Conservation (phyloP, 2,329 filamentous ascomycete genomes). For the Thielaviopsis punctulata region DNA sequence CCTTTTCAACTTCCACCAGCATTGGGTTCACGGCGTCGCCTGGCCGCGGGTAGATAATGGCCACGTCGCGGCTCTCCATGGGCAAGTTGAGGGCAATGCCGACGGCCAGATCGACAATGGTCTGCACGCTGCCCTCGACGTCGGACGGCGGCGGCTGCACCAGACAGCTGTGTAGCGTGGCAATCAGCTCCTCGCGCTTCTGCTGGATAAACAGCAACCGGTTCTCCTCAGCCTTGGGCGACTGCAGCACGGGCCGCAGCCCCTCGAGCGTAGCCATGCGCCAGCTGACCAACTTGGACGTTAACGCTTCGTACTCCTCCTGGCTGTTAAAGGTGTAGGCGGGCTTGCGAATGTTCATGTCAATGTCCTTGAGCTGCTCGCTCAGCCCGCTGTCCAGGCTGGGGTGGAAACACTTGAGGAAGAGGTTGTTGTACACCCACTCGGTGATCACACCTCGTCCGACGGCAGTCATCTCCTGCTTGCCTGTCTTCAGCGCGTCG, state of each 20-base stretch:
- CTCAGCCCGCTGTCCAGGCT: slow-evolving; percentile 63
- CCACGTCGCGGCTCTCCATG: slow-evolving; percentile 78
- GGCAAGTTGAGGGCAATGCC: slow-evolving; percentile 75
- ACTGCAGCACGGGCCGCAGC: slow-evolving; percentile 52
- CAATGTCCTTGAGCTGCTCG: slow-evolving; percentile 64
- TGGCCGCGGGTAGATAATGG: slow-evolving; percentile 69
- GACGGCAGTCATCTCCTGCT: slow-evolving; percentile 94
- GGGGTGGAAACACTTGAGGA: slow-evolving; percentile 85
- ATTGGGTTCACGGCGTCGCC: slow-evolving; percentile 51
- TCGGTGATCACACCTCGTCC: slow-evolving; percentile 75
- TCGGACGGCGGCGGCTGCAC: slow-evolving; percentile 61
- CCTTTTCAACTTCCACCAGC: slow-evolving; percentile 78
- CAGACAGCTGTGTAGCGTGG: slow-evolving; percentile 55
- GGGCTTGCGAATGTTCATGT: slow-evolving; percentile 68
- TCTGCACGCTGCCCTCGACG: slow-evolving; percentile 72
- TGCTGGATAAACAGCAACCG: slow-evolving; percentile 51
- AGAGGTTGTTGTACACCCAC: slow-evolving; percentile 83
- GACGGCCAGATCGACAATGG: slow-evolving; percentile 84
- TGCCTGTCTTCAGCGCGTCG: slow-evolving; percentile 71
- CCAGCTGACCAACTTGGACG: slow-evolving; percentile 81
- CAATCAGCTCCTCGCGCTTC: slow-evolving; percentile 50
- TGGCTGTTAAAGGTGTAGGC: slow-evolving; percentile 57
- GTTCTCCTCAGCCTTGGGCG: slow-evolving; percentile 47
- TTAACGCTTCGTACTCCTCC: slow-evolving; percentile 79
- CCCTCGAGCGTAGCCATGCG: slow-evolving; percentile 85